A percentile compares a stretch with the other conserved stretches of the same genome.
phyloP scores from a whole-genome alignment of 2,329 filamentous ascomycete species.

The Paraconiothyrium brasiliense region DNA sequence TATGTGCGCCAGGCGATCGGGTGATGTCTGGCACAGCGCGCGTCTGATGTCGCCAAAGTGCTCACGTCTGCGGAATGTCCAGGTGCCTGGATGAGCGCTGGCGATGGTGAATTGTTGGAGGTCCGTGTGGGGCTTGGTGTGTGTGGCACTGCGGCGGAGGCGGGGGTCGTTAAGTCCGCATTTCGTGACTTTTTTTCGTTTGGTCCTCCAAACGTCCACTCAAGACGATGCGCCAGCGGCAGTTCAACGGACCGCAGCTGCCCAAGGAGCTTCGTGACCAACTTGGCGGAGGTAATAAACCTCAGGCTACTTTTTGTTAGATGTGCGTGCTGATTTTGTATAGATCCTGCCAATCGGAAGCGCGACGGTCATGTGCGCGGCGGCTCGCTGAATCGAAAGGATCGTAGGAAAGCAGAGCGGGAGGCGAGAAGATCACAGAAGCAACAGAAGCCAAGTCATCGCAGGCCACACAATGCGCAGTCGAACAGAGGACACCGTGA shows the following conservation, averaged over 20 bases:
- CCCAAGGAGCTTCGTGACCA: conserved; percentile 57
- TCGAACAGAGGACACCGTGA: not conserved
- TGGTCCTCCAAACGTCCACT: conserved; percentile 20
- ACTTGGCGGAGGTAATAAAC: conserved; percentile 44
- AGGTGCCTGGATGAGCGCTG: not conserved
- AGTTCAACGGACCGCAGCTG: conserved; percentile 54
- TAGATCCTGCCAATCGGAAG: conserved; percentile 41
- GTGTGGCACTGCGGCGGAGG: conserved; percentile 25
- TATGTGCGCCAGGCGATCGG: not conserved
- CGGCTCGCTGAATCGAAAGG: conserved; percentile 62
- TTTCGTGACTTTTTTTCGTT: conserved; percentile 43
- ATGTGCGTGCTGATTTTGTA: conserved; percentile 15
- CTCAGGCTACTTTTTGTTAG: conserved; percentile 6
- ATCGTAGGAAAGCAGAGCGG: conserved; percentile 73
- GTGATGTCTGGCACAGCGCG: conserved; percentile 18
- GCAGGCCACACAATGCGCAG: conserved; percentile 22
- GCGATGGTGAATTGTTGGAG: conserved; percentile 12
- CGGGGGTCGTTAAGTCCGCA: conserved; percentile 39
- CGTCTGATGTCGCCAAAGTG: conserved; percentile 3
- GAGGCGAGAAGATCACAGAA: conserved; percentile 65
- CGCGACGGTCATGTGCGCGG: conserved; percentile 37
- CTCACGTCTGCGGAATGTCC: conserved; percentile 21
- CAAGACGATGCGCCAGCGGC: conserved; percentile 49
- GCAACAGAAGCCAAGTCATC: conserved; percentile 24
- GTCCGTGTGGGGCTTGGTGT: conserved; percentile 20